These are phyloP conservation scores for Dictyostelium capitatum DNA, from an alignment of 78 protist genomes.

Conservation along the genomic window DNA sequence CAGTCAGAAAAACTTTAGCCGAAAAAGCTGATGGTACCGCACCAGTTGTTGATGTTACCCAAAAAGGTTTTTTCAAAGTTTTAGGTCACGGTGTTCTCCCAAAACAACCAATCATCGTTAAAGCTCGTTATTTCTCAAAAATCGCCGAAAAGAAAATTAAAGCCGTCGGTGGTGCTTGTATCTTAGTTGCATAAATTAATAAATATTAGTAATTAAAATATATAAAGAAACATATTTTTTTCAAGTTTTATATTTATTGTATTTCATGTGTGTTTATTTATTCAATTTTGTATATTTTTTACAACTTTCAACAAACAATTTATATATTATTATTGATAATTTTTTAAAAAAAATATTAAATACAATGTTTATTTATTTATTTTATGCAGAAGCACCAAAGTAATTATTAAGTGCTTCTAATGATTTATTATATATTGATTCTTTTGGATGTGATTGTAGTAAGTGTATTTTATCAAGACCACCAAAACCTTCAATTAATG, in stretches of 20 bases:
- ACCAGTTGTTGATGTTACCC: conserved; percentile 98
- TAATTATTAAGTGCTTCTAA: no score
- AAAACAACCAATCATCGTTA: conserved; percentile 96
- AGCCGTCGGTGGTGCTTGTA: conserved; percentile 98
- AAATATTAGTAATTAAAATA: not conserved
- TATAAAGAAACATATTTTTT: not conserved
- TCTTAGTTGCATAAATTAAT: conserved; percentile 92
- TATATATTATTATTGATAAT: no score
- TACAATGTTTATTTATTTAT: no score
- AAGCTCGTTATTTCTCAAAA: conserved; percentile 97
- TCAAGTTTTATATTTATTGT: no score
- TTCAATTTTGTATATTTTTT: no score
- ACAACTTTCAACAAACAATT: no score
- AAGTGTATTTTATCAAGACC: conserved; percentile 90
- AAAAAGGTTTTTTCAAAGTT: conserved; percentile 96
- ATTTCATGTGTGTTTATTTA: no score
- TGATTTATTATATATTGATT: no score
- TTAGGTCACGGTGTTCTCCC: conserved; percentile 99
- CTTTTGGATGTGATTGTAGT: no score
- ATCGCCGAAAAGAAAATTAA: conserved; percentile 98
- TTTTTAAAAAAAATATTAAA: no score
- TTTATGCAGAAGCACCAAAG: no score
- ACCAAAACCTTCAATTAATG: conserved; percentile 86
- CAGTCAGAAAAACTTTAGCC: conserved; percentile 62
- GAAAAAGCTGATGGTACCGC: conserved; percentile 82